Evolutionary conservation across 148 eudicot species (phyloP).

Genomic region (Silene uniflora): DNA sequence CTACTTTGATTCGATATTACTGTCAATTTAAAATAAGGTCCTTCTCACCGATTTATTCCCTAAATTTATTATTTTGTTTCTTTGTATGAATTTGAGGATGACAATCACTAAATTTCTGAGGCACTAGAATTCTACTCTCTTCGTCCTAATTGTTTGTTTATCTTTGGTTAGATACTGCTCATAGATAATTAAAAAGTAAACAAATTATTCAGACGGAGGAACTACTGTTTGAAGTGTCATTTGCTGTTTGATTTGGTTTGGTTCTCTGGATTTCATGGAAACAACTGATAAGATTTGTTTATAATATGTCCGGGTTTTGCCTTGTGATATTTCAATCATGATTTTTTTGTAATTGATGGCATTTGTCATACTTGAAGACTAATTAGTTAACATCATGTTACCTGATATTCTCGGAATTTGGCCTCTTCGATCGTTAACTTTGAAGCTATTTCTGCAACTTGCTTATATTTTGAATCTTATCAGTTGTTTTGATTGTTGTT

Average conservation of each 20-base stretch:
- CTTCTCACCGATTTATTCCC: too few species aligned
- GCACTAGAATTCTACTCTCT: slow-evolving; percentile 6
- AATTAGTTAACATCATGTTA: slow-evolving; percentile 20
- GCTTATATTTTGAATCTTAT: slow-evolving; percentile 91
- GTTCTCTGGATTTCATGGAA: background rate
- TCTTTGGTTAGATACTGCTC: too few species aligned
- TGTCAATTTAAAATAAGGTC: too few species aligned
- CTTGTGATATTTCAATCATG: too few species aligned
- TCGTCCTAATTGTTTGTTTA: too few species aligned
- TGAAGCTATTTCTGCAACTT: slow-evolving; percentile 86
- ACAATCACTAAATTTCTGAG: too few species aligned
- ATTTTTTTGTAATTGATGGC: background rate
- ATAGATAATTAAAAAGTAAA: too few species aligned
- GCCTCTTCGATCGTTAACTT: slow-evolving; percentile 96
- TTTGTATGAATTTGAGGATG: too few species aligned
- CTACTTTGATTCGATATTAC: too few species aligned
- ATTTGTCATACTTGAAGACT: background rate
- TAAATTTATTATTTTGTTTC: too few species aligned
- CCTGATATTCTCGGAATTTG: slow-evolving; percentile 94
- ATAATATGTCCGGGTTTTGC: too few species aligned
- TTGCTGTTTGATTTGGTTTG: slow-evolving; percentile 10
- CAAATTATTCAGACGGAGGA: too few species aligned
- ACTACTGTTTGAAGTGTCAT: background rate
- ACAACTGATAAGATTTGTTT: slow-evolving; percentile 1
- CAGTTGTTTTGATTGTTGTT: background rate